Conservation (phyloP, 179 eudicot species). For the Corrigiola litoralis region DNA sequence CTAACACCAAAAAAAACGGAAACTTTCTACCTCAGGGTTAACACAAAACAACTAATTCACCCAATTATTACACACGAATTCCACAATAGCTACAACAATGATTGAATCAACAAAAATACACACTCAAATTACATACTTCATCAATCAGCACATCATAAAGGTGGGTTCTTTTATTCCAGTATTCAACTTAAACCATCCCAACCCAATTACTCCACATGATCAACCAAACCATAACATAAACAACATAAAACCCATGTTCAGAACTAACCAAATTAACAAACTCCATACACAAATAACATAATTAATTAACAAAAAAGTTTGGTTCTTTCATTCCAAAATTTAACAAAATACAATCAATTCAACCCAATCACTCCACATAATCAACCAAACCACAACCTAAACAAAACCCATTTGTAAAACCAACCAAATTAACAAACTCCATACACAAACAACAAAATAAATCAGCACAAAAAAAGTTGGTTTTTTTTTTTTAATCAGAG, state of each 20-base stretch:
- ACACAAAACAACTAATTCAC: too few relatives aligned
- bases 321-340: too few relatives aligned
- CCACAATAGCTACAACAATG: neutral
- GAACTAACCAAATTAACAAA: neutral
- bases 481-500: too few relatives aligned
- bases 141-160: too few relatives aligned
- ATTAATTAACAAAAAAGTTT: neutral
- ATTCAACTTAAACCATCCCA: neutral
- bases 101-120: neutral
- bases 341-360: neutral
- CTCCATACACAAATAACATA: neutral
- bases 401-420: constrained; percentile 5
- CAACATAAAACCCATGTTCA: constrained; percentile 3
- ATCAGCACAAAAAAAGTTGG: neutral
- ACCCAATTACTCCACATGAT: neutral
- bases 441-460: neutral
- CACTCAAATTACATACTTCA: neutral
- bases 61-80: too few relatives aligned
- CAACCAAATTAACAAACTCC: neutral
- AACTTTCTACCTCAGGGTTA: too few relatives aligned
- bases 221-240: constrained; percentile 6
- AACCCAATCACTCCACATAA: neutral
- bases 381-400: constrained; percentile 5
- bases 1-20: too few relatives aligned
- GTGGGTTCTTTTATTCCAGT: too few relatives aligned